A percentile compares a stretch with the other conserved stretches of the same genome.
Conservation (phyloP, 148 eudicot species). For the Cornus suecica region DNA sequence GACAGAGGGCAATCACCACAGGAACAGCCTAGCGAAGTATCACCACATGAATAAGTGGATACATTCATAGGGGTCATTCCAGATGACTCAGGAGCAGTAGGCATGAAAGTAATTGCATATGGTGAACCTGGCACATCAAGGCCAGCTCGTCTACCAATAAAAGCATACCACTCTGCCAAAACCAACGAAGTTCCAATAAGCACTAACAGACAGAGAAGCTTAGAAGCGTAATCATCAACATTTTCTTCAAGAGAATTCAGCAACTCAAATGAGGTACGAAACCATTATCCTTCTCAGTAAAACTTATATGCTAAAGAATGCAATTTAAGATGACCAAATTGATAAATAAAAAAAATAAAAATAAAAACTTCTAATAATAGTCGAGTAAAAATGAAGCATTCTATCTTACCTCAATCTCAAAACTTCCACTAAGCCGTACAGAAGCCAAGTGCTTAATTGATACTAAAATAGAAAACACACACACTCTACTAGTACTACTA, state of each 20-base stretch:
- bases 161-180: constrained; percentile 80
- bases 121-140: constrained; percentile 84
- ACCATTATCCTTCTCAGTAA: neutral
- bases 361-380: neutral
- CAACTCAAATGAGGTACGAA: neutral
- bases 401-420: neutral
- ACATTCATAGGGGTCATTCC: constrained; percentile 95
- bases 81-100: constrained; percentile 58
- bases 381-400: neutral
- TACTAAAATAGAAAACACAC: neutral
- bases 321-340: constrained; percentile 1
- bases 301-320: neutral
- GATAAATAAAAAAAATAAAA: no score
- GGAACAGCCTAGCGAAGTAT: constrained; percentile 91
- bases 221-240: neutral
- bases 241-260: neutral
- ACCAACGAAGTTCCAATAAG: constrained; percentile 1
- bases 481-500: no score
- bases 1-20: constrained; percentile 97
- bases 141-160: constrained; percentile 71
- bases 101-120: constrained; percentile 73
- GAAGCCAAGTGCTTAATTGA: neutral
- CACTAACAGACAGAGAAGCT: neutral
- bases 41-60: constrained; percentile 87
- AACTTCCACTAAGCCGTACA: neutral